Evolutionary conservation across 2,329 filamentous ascomycete species (phyloP).

Genomic region (Colletotrichum lentis): DNA sequence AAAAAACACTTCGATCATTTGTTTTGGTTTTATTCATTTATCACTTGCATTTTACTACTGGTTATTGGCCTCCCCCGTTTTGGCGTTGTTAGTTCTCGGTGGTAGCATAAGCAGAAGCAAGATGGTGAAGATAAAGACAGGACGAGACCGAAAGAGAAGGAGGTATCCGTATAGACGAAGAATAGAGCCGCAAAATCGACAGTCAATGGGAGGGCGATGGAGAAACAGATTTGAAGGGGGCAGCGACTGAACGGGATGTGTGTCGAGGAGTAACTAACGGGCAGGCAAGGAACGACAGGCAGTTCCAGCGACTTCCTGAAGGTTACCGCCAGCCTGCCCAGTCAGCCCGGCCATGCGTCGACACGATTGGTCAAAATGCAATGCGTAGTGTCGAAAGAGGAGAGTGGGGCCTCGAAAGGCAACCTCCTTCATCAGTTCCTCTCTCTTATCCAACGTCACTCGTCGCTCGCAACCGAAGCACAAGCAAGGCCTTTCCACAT

Average conservation of each 20-base stretch:
- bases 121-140: neutral
- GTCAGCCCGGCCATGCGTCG: neutral
- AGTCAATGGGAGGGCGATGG: conserved; percentile 10
- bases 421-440: neutral
- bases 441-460: neutral
- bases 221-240: conserved; percentile 9
- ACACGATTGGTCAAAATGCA: conserved; percentile 9
- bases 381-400: conserved; percentile 29
- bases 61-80: neutral
- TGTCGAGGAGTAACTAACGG: neutral
- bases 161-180: no score
- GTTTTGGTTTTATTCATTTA: neutral
- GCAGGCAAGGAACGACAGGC: no score
- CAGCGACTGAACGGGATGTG: conserved; percentile 1
- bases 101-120: neutral
- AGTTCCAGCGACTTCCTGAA: no score
- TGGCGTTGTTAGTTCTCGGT: neutral
- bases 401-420: conserved; percentile 25
- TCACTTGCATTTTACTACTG: neutral
- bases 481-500: neutral
- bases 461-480: neutral
- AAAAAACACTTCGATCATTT: neutral
- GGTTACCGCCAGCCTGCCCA: neutral
- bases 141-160: neutral
- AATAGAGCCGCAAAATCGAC: conserved; percentile 3